Evolutionary conservation across 805 yeast genomes (phyloP).

Genomic region (Jamesozyma jinghongensis): DNA sequence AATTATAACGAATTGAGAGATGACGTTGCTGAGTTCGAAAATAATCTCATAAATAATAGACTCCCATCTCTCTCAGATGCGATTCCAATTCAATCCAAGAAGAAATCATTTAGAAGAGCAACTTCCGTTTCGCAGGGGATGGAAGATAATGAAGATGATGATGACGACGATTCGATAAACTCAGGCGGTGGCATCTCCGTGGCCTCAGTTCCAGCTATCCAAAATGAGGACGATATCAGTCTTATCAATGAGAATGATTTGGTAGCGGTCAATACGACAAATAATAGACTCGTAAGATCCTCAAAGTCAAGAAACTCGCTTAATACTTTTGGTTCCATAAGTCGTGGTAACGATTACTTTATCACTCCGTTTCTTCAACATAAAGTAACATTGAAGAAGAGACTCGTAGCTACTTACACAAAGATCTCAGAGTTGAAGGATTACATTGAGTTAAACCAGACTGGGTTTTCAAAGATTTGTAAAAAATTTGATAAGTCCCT

Average conservation of each 20-base stretch:
- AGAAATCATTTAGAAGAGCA: no score
- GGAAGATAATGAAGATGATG: not conserved
- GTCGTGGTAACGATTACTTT: conserved; percentile 1
- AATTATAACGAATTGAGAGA: conserved; percentile 45
- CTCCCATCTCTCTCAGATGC: conserved; percentile 12
- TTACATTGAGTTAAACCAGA: conserved; percentile 70
- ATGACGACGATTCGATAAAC: conserved; percentile 2
- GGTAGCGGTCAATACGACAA: not conserved
- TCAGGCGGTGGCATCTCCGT: conserved; percentile 1
- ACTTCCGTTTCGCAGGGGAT: not conserved
- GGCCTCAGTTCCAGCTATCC: conserved; percentile 5
- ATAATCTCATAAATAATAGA: conserved; percentile 14
- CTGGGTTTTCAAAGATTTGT: conserved; percentile 83
- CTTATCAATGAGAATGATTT: conserved; percentile 1
- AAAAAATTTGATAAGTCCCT: conserved; percentile 87
- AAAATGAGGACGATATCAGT: conserved; percentile 1
- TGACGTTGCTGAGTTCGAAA: conserved; percentile 57
- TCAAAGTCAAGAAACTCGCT: conserved; percentile 1
- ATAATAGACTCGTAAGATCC: not conserved
- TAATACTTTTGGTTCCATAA: conserved; percentile 1
- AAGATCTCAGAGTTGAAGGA: conserved; percentile 74
- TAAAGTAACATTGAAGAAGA: conserved; percentile 54
- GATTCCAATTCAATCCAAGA: conserved; percentile 7
- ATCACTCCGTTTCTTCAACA: conserved; percentile 19
- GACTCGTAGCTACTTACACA: conserved; percentile 60